phyloP scores from a whole-genome alignment of 2,329 filamentous ascomycete genomes.

The Orbilia oligospora region DNA sequence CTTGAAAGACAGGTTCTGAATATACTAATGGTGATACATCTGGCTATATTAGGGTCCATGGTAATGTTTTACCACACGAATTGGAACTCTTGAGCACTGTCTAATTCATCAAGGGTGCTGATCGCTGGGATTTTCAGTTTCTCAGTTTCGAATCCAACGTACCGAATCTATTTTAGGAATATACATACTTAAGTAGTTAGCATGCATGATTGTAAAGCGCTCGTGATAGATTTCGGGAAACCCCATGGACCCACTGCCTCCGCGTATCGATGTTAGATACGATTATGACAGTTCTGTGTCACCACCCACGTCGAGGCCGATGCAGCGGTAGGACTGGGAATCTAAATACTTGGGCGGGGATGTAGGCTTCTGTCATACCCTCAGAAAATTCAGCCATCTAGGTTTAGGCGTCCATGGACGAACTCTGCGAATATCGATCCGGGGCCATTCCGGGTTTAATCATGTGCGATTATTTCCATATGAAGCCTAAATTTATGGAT shows the following conservation, averaged over 20 bases:
- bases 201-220: no score
- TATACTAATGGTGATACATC: no score
- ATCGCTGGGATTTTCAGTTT: not conserved
- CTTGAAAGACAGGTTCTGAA: no score
- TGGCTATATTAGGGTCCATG: no score
- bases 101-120: no score
- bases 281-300: not conserved
- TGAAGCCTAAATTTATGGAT: no score
- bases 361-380: not conserved
- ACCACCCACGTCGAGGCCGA: not conserved
- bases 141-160: not conserved
- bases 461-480: not conserved
- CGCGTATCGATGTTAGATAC: no score
- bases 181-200: not conserved
- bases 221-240: not conserved
- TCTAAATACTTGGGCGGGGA: not conserved
- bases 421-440: not conserved
- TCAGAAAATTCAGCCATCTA: not conserved
- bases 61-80: no score
- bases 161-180: not conserved
- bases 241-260: no score
- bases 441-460: not conserved
- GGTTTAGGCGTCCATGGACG: not conserved
- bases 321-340: not conserved
- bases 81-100: no score